Base-by-base conservation (phyloP, 2,329 filamentous ascomycete genomes). In the Penicillium sumatraense region DNA sequence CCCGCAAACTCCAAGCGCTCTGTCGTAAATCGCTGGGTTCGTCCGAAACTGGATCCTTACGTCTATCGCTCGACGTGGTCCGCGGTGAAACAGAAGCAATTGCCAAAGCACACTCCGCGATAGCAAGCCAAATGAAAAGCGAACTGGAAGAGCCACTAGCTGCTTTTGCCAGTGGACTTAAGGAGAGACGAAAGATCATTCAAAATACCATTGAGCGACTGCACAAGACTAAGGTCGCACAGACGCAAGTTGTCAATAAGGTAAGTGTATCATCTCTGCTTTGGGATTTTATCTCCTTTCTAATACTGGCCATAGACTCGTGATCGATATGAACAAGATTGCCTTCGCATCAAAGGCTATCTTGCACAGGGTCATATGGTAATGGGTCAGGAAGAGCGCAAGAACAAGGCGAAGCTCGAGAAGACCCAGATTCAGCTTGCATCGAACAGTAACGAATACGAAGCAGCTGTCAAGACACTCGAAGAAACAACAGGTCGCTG, bases 311-410 rank as follows among this genome's bases (percentile, higher is more conserved):
- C 31, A 4, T 59, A 91, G 89, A 90, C 93, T 14, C 86, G 95
- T 62, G 95, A 99, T 76, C 89, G 89, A 47, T 99, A 96, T 72
- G 95, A 99, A 76, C 93, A 99, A 75, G 96, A 99, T 66, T 98
- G 93, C 71, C 82, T 99, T 41, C 95, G 96, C 73, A 98, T 99
- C 74, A 99, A 99, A 76, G 95, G 95, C 35, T 99, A 99, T 70
- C 85, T 99, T 4, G 95, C 96, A 3, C 95, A 99, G 75, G 95
- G 95, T 9, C 96, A 99, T 73, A 99, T 99, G 95, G 95, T 99
- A 54, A 99, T 99, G 95, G 95, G 95, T 13, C 95, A 99, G 67
- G 95, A 99, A 73, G 95, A 99, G 79, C 87, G 95, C 24, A 97
- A 96, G 78, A 99, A 99, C 76, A 99, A 99, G 78, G 93, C 93